Evolutionary conservation across 768 basidiomycete genomes (phyloP), one percentile per base, ranked within the genome.

Genomic region (Pulveroboletus sp.): DNA sequence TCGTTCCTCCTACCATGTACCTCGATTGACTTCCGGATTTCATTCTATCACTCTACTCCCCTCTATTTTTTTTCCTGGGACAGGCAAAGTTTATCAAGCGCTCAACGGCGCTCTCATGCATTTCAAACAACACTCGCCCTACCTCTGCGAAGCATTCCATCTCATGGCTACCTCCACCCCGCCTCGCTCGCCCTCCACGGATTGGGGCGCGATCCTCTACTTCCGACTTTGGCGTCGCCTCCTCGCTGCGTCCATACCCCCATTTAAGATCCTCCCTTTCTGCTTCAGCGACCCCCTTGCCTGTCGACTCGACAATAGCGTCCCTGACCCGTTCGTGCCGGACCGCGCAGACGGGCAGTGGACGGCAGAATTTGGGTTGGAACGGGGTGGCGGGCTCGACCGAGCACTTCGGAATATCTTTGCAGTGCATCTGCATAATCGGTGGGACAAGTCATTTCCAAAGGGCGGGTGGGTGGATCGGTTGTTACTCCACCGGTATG

Each of bases 51-150:
- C 8, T 13, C 32, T 32, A 5, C 32, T 14, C 13, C 28, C 35
- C n/a, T n/a, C n/a, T 0, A 15, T n/a, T 36, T 36, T 13, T 3
- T 7, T 11, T 21, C 38, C 30, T 17, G 8, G 32, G 43, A 42
- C 64, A 88, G 87, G 82, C 69, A 86, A 88, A 69, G 68, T 75
- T 7, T 86, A 87, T 64, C 77, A 79, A 46, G 81, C 90, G 3
- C 80, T 96, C 51, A 96, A 96, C 64, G 95, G 95, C 47, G 93
- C 94, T 2, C 74, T 97, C 28, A 93, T 97, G 89, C 88, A 89
- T 67, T 98, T 98, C 74, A 79, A 76, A 53, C 76, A 80, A 62
- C 81, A 85, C 68, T 97, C 95, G 7, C 92, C 95, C 6, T 98
- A 96, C 72, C 85, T 98, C 39, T 97, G 95, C 75, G 93, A 96